Evolutionary conservation across 176 grass and related monocot species (phyloP), one percentile per base, ranked within the genome.

Genomic region (Bolboschoenus planiculmis): DNA sequence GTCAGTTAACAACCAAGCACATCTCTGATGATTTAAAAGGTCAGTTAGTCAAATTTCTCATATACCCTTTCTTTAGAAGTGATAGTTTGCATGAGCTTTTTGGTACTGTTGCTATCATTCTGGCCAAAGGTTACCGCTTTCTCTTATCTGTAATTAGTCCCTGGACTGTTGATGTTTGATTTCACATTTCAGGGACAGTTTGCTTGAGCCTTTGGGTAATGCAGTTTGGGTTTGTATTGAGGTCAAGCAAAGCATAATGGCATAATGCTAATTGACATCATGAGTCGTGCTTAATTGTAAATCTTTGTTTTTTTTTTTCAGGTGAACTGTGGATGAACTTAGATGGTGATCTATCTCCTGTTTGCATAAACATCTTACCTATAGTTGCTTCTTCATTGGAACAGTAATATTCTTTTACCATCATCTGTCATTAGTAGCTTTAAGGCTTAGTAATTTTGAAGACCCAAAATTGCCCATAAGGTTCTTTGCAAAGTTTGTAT

Each of bases 291-390:
- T n/a, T 81, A 11, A 77, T 48, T 60, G 31, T 31, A 67, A 47
- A 27, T 84, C 26, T 83, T 78, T 50, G 30, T 24, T 51, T n/a
- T 8, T 7, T 81, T 81, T 94, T 91, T n/a, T 82, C 87, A 92
- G 91, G 95, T 84, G 90, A 97, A 86, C 48, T 97, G 15, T 97
- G 94, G 94, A 97, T 97, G 94, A 94, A 97, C 85, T 86, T 97
- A 83, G 92, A 97, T 86, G 94, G 94, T 72, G 85, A 83, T 89
- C 34, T 91, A 62, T 89, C 92, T 85, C 94, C 92, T 88, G 65
- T 97, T 77, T 97, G 94, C 83, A 56, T 94, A 81, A 97, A 97
- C 84, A 92, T 97, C 55, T 80, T 97, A 85, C 87, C 92, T 78
- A 29, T 92, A 60, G 85, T 94, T 18, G 87, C 67, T 74, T 84